Conservation (phyloP, 176 grass and related monocot species). For the Aegilops longissima region DNA sequence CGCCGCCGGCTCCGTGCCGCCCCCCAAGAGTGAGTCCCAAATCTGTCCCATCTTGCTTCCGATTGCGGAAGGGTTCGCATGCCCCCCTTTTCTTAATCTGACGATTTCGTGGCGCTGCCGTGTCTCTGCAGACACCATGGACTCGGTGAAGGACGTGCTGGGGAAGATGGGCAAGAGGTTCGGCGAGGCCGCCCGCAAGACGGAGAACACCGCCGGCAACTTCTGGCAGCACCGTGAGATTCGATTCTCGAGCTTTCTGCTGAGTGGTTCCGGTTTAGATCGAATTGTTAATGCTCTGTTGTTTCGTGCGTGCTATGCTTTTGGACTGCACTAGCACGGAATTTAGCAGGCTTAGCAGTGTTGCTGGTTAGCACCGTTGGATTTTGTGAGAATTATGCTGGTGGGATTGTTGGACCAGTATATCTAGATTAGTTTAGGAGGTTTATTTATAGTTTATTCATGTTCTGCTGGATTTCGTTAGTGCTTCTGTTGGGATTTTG, state of each 20-base stretch:
- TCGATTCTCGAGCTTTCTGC: neutral
- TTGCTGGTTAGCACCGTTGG: neutral
- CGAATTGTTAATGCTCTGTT: neutral
- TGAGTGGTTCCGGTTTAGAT: neutral
- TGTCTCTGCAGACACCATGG: conserved; percentile 64
- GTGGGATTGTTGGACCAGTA: neutral
- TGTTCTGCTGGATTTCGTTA: neutral
- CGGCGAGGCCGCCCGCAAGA: conserved; percentile 81
- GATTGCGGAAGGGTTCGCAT: neutral
- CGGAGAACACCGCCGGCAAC: conserved; percentile 83
- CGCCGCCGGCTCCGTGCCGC: conserved; percentile 23
- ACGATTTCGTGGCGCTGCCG: neutral
- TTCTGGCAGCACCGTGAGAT: conserved; percentile 95
- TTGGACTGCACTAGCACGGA: neutral
- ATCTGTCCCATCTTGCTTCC: neutral
- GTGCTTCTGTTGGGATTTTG: neutral
- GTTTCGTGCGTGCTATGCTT: neutral
- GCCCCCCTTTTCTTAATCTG: neutral
- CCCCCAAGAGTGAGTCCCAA: conserved; percentile 56
- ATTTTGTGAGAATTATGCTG: neutral
- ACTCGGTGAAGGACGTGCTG: conserved; percentile 75
- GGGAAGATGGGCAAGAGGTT: conserved; percentile 87
- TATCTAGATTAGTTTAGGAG: neutral
- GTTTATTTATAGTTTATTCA: neutral
- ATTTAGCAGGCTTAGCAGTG: neutral